Base-by-base conservation (phyloP, 2,329 filamentous ascomycete genomes). In the Rasamsonia emersonii region DNA sequence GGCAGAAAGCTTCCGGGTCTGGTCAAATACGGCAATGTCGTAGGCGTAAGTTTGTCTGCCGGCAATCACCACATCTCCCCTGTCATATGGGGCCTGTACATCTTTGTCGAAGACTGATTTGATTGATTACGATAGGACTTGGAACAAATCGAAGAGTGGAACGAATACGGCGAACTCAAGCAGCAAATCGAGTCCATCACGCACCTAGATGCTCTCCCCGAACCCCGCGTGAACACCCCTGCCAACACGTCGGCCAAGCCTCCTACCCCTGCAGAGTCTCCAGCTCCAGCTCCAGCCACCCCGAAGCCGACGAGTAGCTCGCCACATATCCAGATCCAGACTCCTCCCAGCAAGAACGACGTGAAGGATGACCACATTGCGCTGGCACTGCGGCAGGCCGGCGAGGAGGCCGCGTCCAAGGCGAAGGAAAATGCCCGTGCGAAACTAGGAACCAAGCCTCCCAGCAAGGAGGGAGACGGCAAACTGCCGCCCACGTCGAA, bases 61-160 rank as follows among this genome's bases (percentile, higher is more conserved):
- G 21, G 18, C 23, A 9, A 24, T 26, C 11, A 8, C 30, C 18
- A 9, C 18, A 19, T 9, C 20, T 18, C 23, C 13, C 13, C 13
- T 17, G 14, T 5, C 5, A 30, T 18, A n/a, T 15, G 9, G 10
- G 9, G 6, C 6, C 13, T 11, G 16, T 20, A 13, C 5, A 28
- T 8, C 13, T 30, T 27, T 7, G 24, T 36, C 21, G 5, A 10
- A 26, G 16, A n/a, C 9, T 34, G 21, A 32, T 19, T 11, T 15
- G 11, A 18, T 14, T 18, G 4, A 8, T 29, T 31, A 24, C 27
- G 41, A 24, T 43, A 95, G 88, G 91, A 95, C 56, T 72, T 95
- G 30, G 82, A 89, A 42, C 81, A 96, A 60, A 77, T 96, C 42
- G 91, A 98, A 62, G 91, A 98, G 56, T 96, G 89, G 91, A 98